Percentiles rank a stretch among this genome's conserved stretches.
phyloP scores from a whole-genome alignment of 768 basidiomycete species.

The Mycena belliarum region DNA sequence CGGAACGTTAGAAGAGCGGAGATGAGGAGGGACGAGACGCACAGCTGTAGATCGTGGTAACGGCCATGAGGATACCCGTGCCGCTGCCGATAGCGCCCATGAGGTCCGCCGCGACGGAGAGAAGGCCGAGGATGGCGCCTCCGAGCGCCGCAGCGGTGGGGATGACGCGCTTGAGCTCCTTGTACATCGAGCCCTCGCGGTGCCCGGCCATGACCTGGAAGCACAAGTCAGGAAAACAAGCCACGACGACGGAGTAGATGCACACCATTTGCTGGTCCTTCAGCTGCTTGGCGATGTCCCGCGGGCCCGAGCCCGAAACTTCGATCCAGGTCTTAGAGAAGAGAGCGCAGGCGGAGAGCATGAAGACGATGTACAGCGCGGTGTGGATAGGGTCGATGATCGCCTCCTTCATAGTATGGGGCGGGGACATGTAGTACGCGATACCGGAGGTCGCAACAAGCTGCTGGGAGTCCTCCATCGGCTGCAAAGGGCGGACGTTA shows the following conservation, averaged over 20 bases:
- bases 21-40: slow-evolving; percentile 32
- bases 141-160: slow-evolving; percentile 98
- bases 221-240: background rate
- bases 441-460: slow-evolving; percentile 88
- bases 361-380: slow-evolving; percentile 86
- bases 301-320: slow-evolving; percentile 91
- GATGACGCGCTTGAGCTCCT: slow-evolving; percentile 96
- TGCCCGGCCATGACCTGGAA: slow-evolving; percentile 79
- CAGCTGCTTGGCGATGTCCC: slow-evolving; percentile 96
- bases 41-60: slow-evolving; percentile 96
- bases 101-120: slow-evolving; percentile 90
- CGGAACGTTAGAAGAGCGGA: background rate
- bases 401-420: slow-evolving; percentile 88
- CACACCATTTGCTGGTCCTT: slow-evolving; percentile 97
- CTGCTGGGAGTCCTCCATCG: slow-evolving; percentile 91
- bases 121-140: slow-evolving; percentile 91
- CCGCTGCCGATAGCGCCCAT: slow-evolving; percentile 96
- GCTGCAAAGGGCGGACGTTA: slow-evolving; percentile 48
- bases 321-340: slow-evolving; percentile 99
- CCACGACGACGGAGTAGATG: background rate
- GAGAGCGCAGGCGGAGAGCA: slow-evolving; percentile 90
- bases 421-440: slow-evolving; percentile 97
- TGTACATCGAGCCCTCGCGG: slow-evolving; percentile 98
- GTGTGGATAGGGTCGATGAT: slow-evolving; percentile 95
- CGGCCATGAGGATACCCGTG: slow-evolving; percentile 96